Evolutionary conservation across 495 filamentous ascomycete genomes (phyloP), one percentile per base, ranked within the genome.

Genomic region (Clavariopsis aquatica): DNA sequence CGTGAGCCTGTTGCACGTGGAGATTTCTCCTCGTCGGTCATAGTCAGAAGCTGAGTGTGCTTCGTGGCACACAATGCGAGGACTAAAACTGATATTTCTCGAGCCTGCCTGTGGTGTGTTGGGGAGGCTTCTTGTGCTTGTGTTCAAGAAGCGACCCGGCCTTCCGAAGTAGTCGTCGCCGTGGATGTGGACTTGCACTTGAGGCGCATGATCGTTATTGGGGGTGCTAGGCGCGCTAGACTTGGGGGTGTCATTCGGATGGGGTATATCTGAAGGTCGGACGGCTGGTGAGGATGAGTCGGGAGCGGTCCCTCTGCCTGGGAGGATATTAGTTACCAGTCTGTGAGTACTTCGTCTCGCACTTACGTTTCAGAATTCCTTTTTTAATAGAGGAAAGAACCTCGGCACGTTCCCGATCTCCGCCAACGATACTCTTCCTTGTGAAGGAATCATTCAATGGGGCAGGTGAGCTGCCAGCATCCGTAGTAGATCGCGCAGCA

Each of bases 21-120:
- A 92, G 75, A 97, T 90, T 13, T 99, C 94, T 49, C 94, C 95
- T 38, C 95, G 87, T 49, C 94, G 88, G 72, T 99, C 94, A 73
- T 99, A 99, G 77, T 99, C 94, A 61, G 87, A 87, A 69, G 86
- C 90, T 6, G 93, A 90, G 93, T 94, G 98, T 17, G 90, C 97
- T 71, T 99, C 94, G 72, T 96, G 87, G 73, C 96, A 97, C 60
- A 94, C 86, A 54, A 98, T 92, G 24, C 93, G 85, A 60, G 94
- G 93, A 73, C 89, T 97, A 75, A 97, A 99, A 34, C 85, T 88
- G 57, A 96, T 93, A 74, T 86, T 90, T 62, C 89, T 87, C 62
- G 85, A 84, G 24, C 77, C 91, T 92, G 77, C 75, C 57, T 86
- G 84, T 1, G 93, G 93, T 17, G 92, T 93, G 43, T 80, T 82